Evolutionary conservation across 441 rosid species (phyloP), one percentile per base, ranked within the genome.

Genomic region (Eutrema salsugineum): DNA sequence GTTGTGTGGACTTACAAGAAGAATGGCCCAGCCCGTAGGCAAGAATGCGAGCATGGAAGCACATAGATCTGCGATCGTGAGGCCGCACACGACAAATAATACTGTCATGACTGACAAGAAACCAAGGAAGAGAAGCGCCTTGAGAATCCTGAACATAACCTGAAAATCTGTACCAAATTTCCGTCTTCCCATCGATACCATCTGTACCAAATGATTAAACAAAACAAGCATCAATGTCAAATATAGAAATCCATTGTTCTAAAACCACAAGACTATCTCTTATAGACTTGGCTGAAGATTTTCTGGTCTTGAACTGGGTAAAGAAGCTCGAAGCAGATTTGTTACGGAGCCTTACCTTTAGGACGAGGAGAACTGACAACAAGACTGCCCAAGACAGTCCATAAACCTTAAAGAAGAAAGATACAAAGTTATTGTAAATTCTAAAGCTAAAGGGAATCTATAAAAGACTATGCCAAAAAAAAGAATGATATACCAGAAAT

Each of bases 11-110:
- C 97, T 89, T 81, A 96, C 99, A 73, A 93, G 91, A 69, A 95
- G 78, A 60, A 95, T 12, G 70, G 97, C 95, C 99, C 98, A 95
- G 3, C 98, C 99, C 0, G 99, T 78, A 24, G 91, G 98, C 82
- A 91, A 67, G 84, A 96, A 96, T 65, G 97, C 97, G 22, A 96
- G 91, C 73, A 77, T 17, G 43, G 91, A 76, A 64, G 98, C 97
- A 40, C 87, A 88, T 30, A 96, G 35, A 80, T 96, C 99, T 4
- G 87, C 15, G 43, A 91, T 64, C 30, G 94, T 83, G 74, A 96
- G 93, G 68, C 85, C 83, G 40, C 83, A 79, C 7, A 86, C 92
- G 12, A 93, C 94, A 32, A 88, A 85, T 54, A 89, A 68, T 66
- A 90, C 85, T 4, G 92, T 88, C 94, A 94, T 86, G 73, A 90